Conservation (phyloP, 129 eudicot species). For the Pittosporum tobira region DNA sequence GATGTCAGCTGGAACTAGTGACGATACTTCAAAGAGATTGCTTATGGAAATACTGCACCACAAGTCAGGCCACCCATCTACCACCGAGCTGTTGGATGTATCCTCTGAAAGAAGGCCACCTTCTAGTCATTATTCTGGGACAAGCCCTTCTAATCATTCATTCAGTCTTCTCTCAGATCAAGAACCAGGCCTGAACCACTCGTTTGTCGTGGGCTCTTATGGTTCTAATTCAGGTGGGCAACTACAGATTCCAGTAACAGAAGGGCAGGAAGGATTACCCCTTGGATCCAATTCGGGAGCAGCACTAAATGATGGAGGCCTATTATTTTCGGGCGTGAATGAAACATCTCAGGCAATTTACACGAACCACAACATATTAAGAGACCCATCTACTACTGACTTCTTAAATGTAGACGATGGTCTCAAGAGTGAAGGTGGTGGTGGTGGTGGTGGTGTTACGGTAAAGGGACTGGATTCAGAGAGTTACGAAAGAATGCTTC, state of each 20-base stretch:
- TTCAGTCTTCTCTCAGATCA: conserved; percentile 30
- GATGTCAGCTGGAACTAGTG: conserved; percentile 71
- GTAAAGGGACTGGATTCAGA: conserved; percentile 27
- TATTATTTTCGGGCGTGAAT: conserved; percentile 14
- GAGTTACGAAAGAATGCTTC: conserved; percentile 29
- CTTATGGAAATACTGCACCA: conserved; percentile 82
- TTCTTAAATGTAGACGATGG: conserved; percentile 28
- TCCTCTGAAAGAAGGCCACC: conserved; percentile 35
- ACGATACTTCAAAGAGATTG: conserved; percentile 72
- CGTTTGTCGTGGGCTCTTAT: conserved; percentile 49
- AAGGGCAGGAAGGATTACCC: conserved; percentile 33
- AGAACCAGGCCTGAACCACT: conserved; percentile 36
- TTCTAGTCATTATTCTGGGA: conserved; percentile 29
- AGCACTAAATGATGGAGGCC: conserved; percentile 23
- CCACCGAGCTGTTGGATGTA: conserved; percentile 32
- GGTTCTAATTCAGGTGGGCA: conserved; percentile 43
- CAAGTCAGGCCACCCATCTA: conserved; percentile 40
- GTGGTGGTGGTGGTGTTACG: no score
- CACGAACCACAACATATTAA: conserved; percentile 12
- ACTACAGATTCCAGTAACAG: conserved; percentile 18
- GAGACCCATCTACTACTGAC: conserved; percentile 20
- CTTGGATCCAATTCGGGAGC: conserved; percentile 38
- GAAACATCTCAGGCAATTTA: conserved; percentile 26
- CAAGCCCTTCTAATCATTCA: conserved; percentile 29
- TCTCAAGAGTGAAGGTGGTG: conserved; percentile 16